phyloP scores from a whole-genome alignment of 108 stramenopile genomes.

The Stephanodiscus triporus region DNA sequence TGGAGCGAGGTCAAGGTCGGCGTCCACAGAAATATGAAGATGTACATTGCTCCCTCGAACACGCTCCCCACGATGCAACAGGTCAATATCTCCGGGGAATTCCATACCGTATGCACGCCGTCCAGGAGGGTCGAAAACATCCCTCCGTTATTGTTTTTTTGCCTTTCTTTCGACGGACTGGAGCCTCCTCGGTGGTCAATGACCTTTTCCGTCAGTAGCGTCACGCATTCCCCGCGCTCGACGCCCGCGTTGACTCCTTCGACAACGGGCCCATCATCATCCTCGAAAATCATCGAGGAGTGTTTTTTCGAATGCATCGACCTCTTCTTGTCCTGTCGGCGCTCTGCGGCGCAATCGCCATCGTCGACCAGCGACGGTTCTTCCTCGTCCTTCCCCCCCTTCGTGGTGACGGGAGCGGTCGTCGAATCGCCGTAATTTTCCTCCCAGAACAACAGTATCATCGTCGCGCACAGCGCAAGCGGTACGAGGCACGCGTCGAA shows the following conservation, averaged over 20 bases:
- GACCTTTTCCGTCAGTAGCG: background rate
- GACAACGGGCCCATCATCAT: background rate
- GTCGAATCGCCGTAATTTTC: conserved; percentile 92
- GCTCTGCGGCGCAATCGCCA: background rate
- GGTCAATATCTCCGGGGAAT: conserved; percentile 69
- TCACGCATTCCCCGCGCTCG: background rate
- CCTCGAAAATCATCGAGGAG: conserved; percentile 19
- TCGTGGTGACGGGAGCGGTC: background rate
- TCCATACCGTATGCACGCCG: conserved; percentile 61
- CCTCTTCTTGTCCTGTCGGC: background rate
- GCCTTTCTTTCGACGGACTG: background rate
- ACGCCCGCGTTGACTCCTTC: background rate
- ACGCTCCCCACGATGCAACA: conserved; percentile 85
- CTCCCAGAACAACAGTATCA: conserved; percentile 77
- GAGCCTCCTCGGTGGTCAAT: background rate
- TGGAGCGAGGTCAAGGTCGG: conserved; percentile 73
- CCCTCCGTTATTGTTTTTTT: conserved; percentile 6
- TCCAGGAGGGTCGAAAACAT: conserved; percentile 41
- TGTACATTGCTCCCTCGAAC: conserved; percentile 92
- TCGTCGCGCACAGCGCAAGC: conserved; percentile 66
- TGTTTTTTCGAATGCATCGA: conserved; percentile 27
- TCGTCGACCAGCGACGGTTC: background rate
- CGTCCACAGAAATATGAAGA: conserved; percentile 98
- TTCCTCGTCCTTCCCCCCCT: background rate
- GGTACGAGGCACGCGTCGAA: conserved; percentile 90